These are phyloP conservation scores for Phalaenopsis hybrid DNA, from an alignment of 116 monocot species.

Conservation along the genomic window DNA sequence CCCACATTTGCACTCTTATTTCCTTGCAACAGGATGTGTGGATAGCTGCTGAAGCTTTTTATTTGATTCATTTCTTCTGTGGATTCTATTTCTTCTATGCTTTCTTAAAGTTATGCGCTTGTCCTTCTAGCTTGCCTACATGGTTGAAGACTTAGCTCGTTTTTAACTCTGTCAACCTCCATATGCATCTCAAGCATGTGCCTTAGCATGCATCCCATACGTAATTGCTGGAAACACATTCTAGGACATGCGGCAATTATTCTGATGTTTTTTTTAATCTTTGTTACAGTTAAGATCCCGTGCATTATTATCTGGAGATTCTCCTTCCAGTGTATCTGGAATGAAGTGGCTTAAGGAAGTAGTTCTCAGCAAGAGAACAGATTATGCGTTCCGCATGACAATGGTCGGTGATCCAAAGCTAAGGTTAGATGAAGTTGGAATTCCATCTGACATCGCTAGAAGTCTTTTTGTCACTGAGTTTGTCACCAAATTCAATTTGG, in stretches of 20 bases:
- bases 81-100: neutral
- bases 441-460: slow-evolving; percentile 41
- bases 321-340: slow-evolving; percentile 32
- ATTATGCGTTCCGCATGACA: slow-evolving; percentile 65
- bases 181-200: neutral
- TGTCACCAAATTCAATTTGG: slow-evolving; percentile 46
- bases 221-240: neutral
- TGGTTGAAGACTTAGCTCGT: neutral
- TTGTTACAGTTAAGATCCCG: neutral
- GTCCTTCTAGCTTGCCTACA: neutral
- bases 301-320: slow-evolving; percentile 18
- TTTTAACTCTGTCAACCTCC: neutral
- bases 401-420: slow-evolving; percentile 87
- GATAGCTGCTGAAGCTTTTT: neutral
- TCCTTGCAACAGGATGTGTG: neutral
- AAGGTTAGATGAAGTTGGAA: slow-evolving; percentile 65
- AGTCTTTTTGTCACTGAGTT: slow-evolving; percentile 46
- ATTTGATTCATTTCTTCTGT: neutral
- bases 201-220: neutral
- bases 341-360: slow-evolving; percentile 76
- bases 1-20: neutral
- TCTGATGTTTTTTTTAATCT: neutral
- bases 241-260: neutral
- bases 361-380: slow-evolving; percentile 68
- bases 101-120: neutral